Evolutionary conservation across 306 rosid species (phyloP).

Genomic region (Senna tora): DNA sequence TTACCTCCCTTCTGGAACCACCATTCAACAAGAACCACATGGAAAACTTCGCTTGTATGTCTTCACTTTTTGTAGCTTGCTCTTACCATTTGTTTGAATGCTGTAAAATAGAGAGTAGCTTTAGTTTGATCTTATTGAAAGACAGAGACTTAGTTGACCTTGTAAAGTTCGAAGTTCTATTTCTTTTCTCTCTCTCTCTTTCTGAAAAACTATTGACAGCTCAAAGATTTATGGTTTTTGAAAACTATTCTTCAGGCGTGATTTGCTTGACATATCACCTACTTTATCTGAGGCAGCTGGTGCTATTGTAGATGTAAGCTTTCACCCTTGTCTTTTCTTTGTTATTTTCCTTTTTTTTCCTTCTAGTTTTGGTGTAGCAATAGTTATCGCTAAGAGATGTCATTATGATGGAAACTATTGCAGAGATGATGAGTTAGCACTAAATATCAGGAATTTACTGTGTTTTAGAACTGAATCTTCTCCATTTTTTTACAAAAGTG

Average conservation of each 20-base stretch:
- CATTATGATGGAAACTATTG: conserved; percentile 25
- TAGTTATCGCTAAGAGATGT: conserved; percentile 1
- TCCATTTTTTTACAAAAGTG: conserved; percentile 14
- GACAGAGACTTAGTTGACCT: conserved; percentile 5
- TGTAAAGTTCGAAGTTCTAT: conserved; percentile 22
- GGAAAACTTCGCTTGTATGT: conserved; percentile 81
- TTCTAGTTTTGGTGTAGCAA: conserved; percentile 17
- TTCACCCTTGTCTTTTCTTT: not conserved
- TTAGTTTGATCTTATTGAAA: conserved; percentile 14
- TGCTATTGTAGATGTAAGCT: conserved; percentile 88
- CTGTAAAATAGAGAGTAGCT: not conserved
- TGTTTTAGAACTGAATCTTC: conserved; percentile 20
- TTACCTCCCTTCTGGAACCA: conserved; percentile 83
- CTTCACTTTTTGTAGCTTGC: conserved; percentile 11
- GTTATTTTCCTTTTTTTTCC: not conserved
- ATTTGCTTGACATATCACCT: conserved; percentile 91
- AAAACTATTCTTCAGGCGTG: conserved; percentile 58
- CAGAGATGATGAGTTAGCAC: not conserved
- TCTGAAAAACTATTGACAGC: not conserved
- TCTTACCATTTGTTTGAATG: conserved; percentile 14
- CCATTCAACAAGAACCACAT: conserved; percentile 83
- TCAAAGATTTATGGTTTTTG: not conserved
- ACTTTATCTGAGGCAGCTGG: conserved; percentile 91
- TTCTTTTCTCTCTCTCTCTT: too few relatives aligned
- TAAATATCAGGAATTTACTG: conserved; percentile 8